phyloP scores from a whole-genome alignment of 1,284 basidiomycete species.

The Apiotrichum akiyoshidainum region DNA sequence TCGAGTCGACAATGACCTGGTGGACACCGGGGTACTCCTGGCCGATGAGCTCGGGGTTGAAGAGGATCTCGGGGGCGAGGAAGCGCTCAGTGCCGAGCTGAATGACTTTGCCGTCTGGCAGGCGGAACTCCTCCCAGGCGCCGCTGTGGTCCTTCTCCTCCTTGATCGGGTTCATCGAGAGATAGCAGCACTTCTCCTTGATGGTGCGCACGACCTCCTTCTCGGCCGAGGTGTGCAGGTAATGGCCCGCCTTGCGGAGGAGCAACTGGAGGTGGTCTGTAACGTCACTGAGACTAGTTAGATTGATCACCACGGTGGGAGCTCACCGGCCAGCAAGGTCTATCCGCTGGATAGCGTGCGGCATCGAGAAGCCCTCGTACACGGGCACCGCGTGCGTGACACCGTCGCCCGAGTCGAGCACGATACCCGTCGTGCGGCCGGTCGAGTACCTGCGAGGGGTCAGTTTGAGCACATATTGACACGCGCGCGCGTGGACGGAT shows the following conservation, averaged over 20 bases:
- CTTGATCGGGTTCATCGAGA: slow-evolving; percentile 83
- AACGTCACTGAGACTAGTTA: slow-evolving; percentile 66
- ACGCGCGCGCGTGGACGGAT: background rate
- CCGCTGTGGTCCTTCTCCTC: slow-evolving; percentile 85
- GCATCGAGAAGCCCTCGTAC: slow-evolving; percentile 99
- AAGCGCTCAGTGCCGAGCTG: slow-evolving; percentile 93
- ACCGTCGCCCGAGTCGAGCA: slow-evolving; percentile 97
- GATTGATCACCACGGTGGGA: slow-evolving; percentile 1
- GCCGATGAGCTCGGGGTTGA: slow-evolving; percentile 95
- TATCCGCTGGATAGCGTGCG: slow-evolving; percentile 91
- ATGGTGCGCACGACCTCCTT: slow-evolving; percentile 95
- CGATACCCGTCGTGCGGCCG: slow-evolving; percentile 97
- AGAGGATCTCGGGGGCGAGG: slow-evolving; percentile 94
- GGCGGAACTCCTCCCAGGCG: slow-evolving; percentile 79
- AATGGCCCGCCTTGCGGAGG: slow-evolving; percentile 88
- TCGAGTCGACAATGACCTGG: slow-evolving; percentile 63
- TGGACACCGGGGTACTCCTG: slow-evolving; percentile 96
- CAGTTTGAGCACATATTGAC: slow-evolving; percentile 2
- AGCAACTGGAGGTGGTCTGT: slow-evolving; percentile 94
- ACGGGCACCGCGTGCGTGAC: slow-evolving; percentile 99
- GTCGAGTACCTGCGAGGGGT: slow-evolving; percentile 79
- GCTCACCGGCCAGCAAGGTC: slow-evolving; percentile 87
- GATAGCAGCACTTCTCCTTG: slow-evolving; percentile 97
- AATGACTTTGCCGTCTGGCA: slow-evolving; percentile 93
- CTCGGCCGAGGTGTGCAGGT: slow-evolving; percentile 94